Conservation (phyloP, 2,329 filamentous ascomycete species). For the Penicillium sp. region DNA sequence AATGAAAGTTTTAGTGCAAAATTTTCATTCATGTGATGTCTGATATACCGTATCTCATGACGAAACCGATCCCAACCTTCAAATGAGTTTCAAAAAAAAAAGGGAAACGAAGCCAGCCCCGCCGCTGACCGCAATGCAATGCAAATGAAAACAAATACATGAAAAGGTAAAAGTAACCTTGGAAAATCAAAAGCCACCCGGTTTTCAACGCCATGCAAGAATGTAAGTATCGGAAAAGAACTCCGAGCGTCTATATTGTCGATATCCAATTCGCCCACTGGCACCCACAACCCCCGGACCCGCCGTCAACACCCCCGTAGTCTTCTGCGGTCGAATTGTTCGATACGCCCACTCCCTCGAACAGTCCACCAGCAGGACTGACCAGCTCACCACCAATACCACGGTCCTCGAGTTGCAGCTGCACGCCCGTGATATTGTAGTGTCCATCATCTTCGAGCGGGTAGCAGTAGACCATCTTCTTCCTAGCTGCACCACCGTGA, state of each 20-base stretch:
- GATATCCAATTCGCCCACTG: conserved; percentile 57
- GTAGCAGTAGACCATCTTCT: conserved; percentile 65
- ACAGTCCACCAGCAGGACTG: conserved; percentile 52
- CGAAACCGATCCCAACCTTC: no score
- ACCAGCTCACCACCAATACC: conserved; percentile 53
- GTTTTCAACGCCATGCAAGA: not conserved
- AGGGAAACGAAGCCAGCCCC: not conserved
- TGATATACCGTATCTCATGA: no score
- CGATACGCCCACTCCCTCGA: conserved; percentile 26
- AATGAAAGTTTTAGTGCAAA: no score
- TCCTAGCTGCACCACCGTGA: conserved; percentile 55
- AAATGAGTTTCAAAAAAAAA: not conserved
- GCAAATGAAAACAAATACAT: not conserved
- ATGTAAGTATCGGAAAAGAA: not conserved
- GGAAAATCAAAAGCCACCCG: not conserved
- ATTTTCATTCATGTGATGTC: no score
- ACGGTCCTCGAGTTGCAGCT: conserved; percentile 56
- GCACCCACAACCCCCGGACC: conserved; percentile 61
- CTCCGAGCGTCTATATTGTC: conserved; percentile 1
- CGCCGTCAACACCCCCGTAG: conserved; percentile 58
- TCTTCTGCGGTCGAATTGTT: conserved; percentile 20
- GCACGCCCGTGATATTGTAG: conserved; percentile 47
- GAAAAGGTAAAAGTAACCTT: not conserved
- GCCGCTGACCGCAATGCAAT: not conserved
- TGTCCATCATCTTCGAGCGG: conserved; percentile 51